Conservation (phyloP, 768 basidiomycete species). For the Agaricus subrufescens region DNA sequence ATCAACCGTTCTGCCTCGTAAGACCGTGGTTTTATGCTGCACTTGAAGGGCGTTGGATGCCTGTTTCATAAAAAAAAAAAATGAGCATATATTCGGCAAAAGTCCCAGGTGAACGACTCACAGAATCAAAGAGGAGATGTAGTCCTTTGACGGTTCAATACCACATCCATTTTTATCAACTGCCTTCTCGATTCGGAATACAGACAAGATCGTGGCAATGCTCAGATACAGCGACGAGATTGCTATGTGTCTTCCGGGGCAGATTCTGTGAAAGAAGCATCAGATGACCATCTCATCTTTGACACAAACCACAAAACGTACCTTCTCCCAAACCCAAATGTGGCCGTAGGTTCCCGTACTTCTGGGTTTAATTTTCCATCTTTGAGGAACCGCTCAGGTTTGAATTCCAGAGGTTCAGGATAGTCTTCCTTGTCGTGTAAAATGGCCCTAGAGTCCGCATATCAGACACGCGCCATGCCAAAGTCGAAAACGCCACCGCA, state of each 20-base stretch:
- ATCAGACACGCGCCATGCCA: neutral
- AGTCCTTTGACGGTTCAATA: conserved; percentile 20
- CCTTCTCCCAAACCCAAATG: conserved; percentile 20
- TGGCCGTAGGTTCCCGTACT: conserved; percentile 16
- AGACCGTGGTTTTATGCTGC: conserved; percentile 21
- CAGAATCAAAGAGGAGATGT: conserved; percentile 23
- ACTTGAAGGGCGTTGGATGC: conserved; percentile 20
- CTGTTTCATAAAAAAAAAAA: conserved; percentile 7
- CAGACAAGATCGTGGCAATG: conserved; percentile 15
- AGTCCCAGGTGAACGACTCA: conserved; percentile 9
- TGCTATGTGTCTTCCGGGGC: conserved; percentile 18
- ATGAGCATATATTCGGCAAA: neutral
- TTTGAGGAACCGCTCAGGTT: conserved; percentile 18
- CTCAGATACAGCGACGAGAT: conserved; percentile 15
- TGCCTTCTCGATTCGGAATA: conserved; percentile 19
- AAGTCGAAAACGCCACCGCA: neutral
- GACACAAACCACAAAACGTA: neutral
- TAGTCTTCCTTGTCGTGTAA: conserved; percentile 19
- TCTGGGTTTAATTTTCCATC: conserved; percentile 16
- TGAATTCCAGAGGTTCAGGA: conserved; percentile 15
- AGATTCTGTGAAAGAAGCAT: conserved; percentile 11
- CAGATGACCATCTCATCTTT: too few species aligned
- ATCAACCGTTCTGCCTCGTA: conserved; percentile 16
- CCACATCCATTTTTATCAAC: conserved; percentile 20
- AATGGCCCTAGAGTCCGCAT: conserved; percentile 13